phyloP scores from a whole-genome alignment of 768 basidiomycete species.

The Leucosporidium creatinivorum region DNA sequence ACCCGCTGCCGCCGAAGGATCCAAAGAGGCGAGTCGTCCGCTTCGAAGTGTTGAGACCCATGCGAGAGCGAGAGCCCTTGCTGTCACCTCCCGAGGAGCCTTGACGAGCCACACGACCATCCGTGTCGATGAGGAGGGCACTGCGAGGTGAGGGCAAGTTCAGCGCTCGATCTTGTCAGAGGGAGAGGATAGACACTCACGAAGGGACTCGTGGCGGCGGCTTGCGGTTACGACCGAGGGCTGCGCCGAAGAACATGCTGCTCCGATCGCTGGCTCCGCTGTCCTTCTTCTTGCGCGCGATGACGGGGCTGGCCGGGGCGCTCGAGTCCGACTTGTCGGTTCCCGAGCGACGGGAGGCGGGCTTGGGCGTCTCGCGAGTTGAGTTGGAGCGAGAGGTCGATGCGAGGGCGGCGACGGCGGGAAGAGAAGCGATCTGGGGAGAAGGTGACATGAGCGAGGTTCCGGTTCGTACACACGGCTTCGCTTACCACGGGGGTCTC shows the following conservation, averaged over 20 bases:
- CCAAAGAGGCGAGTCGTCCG: conserved; percentile 30
- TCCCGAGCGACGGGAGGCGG: background rate
- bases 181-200: background rate
- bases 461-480: too few relatives aligned
- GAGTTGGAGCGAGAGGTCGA: background rate
- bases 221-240: conserved; percentile 38
- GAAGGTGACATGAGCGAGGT: too few relatives aligned
- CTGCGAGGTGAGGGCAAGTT: background rate
- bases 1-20: conserved; percentile 12
- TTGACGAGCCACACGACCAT: background rate
- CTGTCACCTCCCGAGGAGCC: too few relatives aligned
- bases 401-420: background rate
- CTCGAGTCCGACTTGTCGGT: background rate
- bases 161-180: background rate
- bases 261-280: conserved; percentile 38
- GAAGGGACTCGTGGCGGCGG: conserved; percentile 28
- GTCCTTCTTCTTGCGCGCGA: conserved; percentile 29
- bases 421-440: too few relatives aligned
- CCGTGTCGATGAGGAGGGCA: conserved; percentile 19
- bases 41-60: conserved; percentile 10
- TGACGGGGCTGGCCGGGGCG: background rate
- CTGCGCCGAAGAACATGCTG: conserved; percentile 66
- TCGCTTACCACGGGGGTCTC: too few relatives aligned
- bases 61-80: conserved; percentile 4
- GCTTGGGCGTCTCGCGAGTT: background rate